Base-by-base conservation (phyloP, 306 rosid genomes). In the Cucurbita ficifolia region DNA sequence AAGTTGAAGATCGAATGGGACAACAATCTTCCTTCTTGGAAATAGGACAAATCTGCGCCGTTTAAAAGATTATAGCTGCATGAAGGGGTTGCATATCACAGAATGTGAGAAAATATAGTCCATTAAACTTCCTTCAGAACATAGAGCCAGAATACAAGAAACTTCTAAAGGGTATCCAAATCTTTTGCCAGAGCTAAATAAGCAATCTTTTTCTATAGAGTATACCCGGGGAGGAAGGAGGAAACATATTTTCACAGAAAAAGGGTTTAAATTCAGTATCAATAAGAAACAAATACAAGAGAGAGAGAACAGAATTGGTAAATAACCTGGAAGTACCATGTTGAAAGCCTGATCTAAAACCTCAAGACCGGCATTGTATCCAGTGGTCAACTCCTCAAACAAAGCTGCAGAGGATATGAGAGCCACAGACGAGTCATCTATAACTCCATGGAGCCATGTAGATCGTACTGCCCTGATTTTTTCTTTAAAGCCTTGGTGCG, bases 401-500 rank as follows among this genome's bases (percentile, higher is more conserved):
- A 89, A 82, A 72, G 98, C 90, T 56, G 92, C 87, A 49, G 90
- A 86, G 76, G 96, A 90, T 77, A 90, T 53, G 56, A 93, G 86
- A 80, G 97, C 88, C 35, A 82, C 76, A 81, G 98, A 87, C 36
- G 83, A 87, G 61, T 93, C 98, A 86, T 87, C 86, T 74, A 90
- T 74, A 76, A 79, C 75, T 72, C 98, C 98, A 78, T 40, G 87
- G 40, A 80, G 79, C 98, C 97, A 93, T 22, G 87, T 74, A 58
- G 93, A 88, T 59, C 81, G 78, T 70, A 88, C 86, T 36, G 81
- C 84, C 83, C 88, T 86, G 74, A 85, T 58, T 78, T 82, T 93
- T 75, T 93, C 96, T 79, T 89, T 88, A 77, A 93, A 93, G 61
- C 98, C 98, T 78, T 90, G 98, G 79, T 74, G 97, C 43, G 97